Conservation (phyloP, 371 early-diverging fungal species). For the Circinella minor region DNA sequence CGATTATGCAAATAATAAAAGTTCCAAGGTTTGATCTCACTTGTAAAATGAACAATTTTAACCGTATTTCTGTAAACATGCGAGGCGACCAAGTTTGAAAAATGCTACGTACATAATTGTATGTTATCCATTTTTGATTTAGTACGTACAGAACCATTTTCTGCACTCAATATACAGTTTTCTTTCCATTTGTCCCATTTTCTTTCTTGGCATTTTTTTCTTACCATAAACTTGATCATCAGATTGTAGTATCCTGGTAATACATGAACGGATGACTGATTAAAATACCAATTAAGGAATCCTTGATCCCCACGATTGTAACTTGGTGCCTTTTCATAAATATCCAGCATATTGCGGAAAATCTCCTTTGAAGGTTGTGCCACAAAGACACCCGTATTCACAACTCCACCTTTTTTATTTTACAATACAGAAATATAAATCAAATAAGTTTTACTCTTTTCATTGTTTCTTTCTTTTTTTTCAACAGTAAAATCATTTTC, state of each 20-base stretch:
- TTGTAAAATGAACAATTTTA: constrained; percentile 39
- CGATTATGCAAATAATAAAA: constrained; percentile 33
- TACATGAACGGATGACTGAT: constrained; percentile 18
- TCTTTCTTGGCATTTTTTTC: constrained; percentile 11
- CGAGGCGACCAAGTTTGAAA: constrained; percentile 28
- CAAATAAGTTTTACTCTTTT: no score
- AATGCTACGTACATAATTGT: constrained; percentile 16
- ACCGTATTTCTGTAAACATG: constrained; percentile 28
- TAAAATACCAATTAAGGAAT: constrained; percentile 43
- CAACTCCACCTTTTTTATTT: constrained; percentile 19
- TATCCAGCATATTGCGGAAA: constrained; percentile 27
- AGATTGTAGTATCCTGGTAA: constrained; percentile 41
- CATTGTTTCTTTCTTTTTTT: no score
- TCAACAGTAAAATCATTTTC: no score
- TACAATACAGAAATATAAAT: no score
- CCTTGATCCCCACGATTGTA: constrained; percentile 46
- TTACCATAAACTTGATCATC: constrained; percentile 42
- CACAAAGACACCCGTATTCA: constrained; percentile 47
- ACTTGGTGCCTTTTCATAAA: constrained; percentile 33
- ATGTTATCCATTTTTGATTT: no score
- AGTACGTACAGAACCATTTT: no score
- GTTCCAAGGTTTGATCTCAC: constrained; percentile 46
- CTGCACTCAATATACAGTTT: no score
- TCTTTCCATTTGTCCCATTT: not conserved
- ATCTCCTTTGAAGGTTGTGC: constrained; percentile 35